These are phyloP conservation scores for Wickerhamiella brachini DNA, from an alignment of 805 yeast genomes.

Conservation along the genomic window DNA sequence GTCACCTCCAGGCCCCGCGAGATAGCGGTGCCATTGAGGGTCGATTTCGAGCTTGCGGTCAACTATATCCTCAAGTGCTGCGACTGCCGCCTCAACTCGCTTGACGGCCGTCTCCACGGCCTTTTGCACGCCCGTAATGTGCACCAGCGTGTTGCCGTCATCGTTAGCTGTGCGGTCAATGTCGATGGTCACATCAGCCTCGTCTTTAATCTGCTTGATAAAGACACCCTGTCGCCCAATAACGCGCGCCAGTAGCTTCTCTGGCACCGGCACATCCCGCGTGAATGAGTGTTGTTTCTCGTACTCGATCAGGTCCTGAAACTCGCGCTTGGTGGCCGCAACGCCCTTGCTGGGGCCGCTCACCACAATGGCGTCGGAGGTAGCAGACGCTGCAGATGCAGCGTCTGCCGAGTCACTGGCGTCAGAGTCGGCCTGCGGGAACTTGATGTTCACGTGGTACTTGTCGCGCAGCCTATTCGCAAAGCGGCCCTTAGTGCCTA, in stretches of 20 bases:
- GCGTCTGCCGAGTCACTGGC: constrained; percentile 23
- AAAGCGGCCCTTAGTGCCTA: constrained; percentile 72
- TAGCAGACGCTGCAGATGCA: constrained; percentile 5
- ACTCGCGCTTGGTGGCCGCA: constrained; percentile 18
- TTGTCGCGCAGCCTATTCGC: constrained; percentile 77
- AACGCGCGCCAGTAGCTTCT: constrained; percentile 62
- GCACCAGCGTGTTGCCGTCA: constrained; percentile 26
- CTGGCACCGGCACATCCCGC: constrained; percentile 51
- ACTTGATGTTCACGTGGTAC: constrained; percentile 66
- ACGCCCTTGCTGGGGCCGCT: constrained; percentile 70
- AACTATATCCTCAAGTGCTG: constrained; percentile 48
- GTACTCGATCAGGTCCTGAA: constrained; percentile 68
- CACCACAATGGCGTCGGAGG: constrained; percentile 34
- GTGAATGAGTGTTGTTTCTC: constrained; percentile 76
- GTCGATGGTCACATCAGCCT: constrained; percentile 35
- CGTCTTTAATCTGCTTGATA: constrained; percentile 66
- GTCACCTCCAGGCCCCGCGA: constrained; percentile 71
- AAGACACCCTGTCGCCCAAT: constrained; percentile 84
- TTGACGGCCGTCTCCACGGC: constrained; percentile 61
- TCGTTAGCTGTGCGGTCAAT: constrained; percentile 21
- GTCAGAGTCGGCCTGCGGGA: constrained; percentile 34
- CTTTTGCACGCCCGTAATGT: constrained; percentile 62
- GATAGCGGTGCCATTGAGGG: constrained; percentile 55
- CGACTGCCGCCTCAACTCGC: constrained; percentile 47
- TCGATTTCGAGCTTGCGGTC: constrained; percentile 50